These are phyloP conservation scores for Fraxinus albicans DNA, from an alignment of 305 asterid species.

Conservation along the genomic window DNA sequence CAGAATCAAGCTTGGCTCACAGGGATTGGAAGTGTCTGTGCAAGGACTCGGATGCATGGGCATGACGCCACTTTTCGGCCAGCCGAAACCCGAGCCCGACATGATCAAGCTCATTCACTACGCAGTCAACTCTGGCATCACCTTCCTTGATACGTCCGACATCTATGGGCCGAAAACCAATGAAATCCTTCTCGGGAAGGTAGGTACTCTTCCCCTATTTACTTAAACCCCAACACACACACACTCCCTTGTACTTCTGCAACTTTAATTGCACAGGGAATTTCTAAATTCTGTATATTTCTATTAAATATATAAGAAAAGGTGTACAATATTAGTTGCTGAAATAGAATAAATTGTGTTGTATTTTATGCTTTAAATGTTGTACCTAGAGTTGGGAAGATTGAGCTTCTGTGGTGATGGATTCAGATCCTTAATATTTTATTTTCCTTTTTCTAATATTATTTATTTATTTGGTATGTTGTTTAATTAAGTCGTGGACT, in stretches of 20 bases:
- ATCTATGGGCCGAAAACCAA: slow-evolving; percentile 46
- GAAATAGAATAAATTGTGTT: background rate
- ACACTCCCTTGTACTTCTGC: too few relatives aligned
- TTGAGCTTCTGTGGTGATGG: too few relatives aligned
- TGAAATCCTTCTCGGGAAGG: slow-evolving; percentile 34
- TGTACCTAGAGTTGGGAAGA: background rate
- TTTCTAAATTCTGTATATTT: too few relatives aligned
- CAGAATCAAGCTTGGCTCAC: slow-evolving; percentile 43
- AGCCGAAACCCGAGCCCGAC: slow-evolving; percentile 42
- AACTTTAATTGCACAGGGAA: too few relatives aligned
- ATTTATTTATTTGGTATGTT: too few relatives aligned
- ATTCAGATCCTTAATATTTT: too few relatives aligned
- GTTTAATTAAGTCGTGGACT: too few relatives aligned
- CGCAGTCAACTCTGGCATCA: slow-evolving; percentile 40
- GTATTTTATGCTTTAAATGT: background rate
- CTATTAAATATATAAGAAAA: background rate
- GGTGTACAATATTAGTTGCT: background rate
- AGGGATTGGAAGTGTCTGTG: slow-evolving; percentile 47
- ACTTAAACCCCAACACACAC: too few relatives aligned
- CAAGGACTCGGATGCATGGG: slow-evolving; percentile 59
- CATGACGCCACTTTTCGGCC: slow-evolving; percentile 41
- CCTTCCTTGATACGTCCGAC: slow-evolving; percentile 50
- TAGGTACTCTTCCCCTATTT: background rate
- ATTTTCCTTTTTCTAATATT: too few relatives aligned
- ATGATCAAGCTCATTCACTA: slow-evolving; percentile 51